Percentiles rank a stretch among this genome's conserved stretches.
Conservation (phyloP, 1,284 basidiomycete genomes). For the Testicularia cyperi region DNA sequence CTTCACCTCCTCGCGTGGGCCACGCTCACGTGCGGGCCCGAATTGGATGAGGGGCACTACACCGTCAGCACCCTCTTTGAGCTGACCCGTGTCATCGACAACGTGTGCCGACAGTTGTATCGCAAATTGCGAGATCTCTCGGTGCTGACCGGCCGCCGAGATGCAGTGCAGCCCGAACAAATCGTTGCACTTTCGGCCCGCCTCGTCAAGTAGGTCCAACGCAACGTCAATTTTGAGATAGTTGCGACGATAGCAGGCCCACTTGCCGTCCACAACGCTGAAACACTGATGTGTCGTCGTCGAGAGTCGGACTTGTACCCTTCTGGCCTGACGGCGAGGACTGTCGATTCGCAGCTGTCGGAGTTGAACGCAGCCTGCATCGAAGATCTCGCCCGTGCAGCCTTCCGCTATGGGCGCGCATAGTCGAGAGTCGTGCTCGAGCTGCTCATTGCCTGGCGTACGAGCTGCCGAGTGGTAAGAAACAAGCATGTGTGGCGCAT, state of each 20-base stretch:
- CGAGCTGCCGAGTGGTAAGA: too few relatives aligned
- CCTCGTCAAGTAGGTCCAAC: slow-evolving; percentile 14
- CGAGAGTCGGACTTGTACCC: too few relatives aligned
- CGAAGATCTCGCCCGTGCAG: slow-evolving; percentile 28
- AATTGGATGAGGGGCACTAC: slow-evolving; percentile 35
- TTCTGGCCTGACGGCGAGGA: neutral
- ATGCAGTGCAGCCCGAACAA: neutral
- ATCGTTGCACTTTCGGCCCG: slow-evolving; percentile 5
- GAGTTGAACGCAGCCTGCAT: too few relatives aligned
- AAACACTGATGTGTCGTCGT: slow-evolving; percentile 37
- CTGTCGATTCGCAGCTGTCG: neutral
- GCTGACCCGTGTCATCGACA: slow-evolving; percentile 7
- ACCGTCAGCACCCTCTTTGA: slow-evolving; percentile 12
- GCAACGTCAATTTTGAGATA: slow-evolving; percentile 31
- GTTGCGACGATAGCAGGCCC: slow-evolving; percentile 42
- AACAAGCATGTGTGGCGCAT: too few relatives aligned
- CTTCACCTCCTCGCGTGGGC: slow-evolving; percentile 21
- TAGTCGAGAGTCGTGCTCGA: too few relatives aligned
- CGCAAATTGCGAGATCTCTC: slow-evolving; percentile 10
- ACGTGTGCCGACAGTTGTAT: slow-evolving; percentile 25
- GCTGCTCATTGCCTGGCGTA: too few relatives aligned
- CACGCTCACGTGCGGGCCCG: slow-evolving; percentile 31
- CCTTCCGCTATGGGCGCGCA: slow-evolving; percentile 18
- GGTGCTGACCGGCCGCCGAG: neutral
- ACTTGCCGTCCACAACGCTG: slow-evolving; percentile 35